Evolutionary conservation across 2,329 filamentous ascomycete species (phyloP), one percentile per base, ranked within the genome.

Genomic region (Cadophora gregata): DNA sequence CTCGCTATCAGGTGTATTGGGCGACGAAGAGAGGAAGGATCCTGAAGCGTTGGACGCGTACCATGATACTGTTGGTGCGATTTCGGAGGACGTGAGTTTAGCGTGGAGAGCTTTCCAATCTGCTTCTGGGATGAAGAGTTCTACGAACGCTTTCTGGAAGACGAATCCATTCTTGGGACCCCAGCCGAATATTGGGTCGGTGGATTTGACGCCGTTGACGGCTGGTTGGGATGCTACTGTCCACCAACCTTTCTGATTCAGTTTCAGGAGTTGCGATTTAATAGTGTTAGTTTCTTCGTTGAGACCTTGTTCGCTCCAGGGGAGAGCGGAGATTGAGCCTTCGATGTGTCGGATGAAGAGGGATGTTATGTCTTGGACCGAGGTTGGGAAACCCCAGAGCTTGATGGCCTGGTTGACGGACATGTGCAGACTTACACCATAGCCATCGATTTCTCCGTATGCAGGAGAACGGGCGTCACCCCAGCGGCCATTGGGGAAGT

Each of bases 71-170:
- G 87, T 84, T 50, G 90, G 88, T 59, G 88, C 83, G 19, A 87
- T 81, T 63, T 87, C 87, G 1, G 60, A 29, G 42, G 86, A 80
- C 12, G 80, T 81, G 62, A 98, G 86, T 66, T 87, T 86, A 4
- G 84, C 83, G 70, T 86, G 85, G 36, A 99, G 84, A 1, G 78
- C 77, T 19, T 81, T 79, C 89, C 93, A 98, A 77, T 95, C 92
- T 0, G 85, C 79, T 0, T 84, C 81, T 0, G 94, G 89, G 66
- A 97, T 81, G 83, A 99, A 99, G 81, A 98, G 93, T 78, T 99
- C 96, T 61, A 99, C 93, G 79, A 99, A 99, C 0, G 95, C 91
- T 80, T 98, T 99, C 77, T 99, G 96, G 82, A 97, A 99, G 58
- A 98, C 93, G 78, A 97, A 98, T 21, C 96, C 96, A 74, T 94